Conservation (phyloP, 1,284 basidiomycete species). For the Rhodotorula sp. region DNA sequence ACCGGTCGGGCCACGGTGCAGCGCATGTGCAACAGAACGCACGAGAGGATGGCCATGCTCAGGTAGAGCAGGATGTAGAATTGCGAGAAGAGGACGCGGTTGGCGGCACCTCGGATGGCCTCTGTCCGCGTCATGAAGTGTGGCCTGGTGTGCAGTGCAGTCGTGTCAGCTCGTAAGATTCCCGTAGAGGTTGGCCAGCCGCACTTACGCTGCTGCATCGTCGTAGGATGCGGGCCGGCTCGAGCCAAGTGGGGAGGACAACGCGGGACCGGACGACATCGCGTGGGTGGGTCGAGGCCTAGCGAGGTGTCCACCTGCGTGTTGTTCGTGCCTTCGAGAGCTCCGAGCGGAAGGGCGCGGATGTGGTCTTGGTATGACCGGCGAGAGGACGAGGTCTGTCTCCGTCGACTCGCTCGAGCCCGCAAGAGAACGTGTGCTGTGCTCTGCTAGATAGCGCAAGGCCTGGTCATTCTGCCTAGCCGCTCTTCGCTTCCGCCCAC, state of each 20-base stretch:
- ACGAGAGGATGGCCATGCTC: constrained; percentile 61
- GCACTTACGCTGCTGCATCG: neutral
- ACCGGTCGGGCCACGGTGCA: neutral
- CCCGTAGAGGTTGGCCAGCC: neutral
- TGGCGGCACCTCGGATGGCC: constrained; percentile 75
- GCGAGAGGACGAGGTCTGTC: too few species aligned
- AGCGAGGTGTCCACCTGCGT: too few species aligned
- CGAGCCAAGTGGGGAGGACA: neutral
- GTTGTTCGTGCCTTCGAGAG: too few species aligned
- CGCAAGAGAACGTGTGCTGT: too few species aligned
- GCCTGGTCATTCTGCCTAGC: too few species aligned
- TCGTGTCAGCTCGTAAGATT: neutral
- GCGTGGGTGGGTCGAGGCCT: too few species aligned
- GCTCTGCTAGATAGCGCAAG: too few species aligned
- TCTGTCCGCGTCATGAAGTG: constrained; percentile 65
- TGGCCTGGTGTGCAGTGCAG: neutral
- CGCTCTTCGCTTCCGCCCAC: too few species aligned
- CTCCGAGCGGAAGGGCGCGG: too few species aligned
- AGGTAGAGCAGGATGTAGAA: constrained; percentile 69
- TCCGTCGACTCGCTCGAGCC: too few species aligned
- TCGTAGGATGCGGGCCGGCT: neutral
- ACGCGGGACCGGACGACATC: neutral
- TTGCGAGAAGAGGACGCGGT: constrained; percentile 76
- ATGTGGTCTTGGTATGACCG: too few species aligned
- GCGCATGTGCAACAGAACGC: neutral